phyloP scores from a whole-genome alignment of 768 basidiomycete species.

The Asterophora lycoperdoides region DNA sequence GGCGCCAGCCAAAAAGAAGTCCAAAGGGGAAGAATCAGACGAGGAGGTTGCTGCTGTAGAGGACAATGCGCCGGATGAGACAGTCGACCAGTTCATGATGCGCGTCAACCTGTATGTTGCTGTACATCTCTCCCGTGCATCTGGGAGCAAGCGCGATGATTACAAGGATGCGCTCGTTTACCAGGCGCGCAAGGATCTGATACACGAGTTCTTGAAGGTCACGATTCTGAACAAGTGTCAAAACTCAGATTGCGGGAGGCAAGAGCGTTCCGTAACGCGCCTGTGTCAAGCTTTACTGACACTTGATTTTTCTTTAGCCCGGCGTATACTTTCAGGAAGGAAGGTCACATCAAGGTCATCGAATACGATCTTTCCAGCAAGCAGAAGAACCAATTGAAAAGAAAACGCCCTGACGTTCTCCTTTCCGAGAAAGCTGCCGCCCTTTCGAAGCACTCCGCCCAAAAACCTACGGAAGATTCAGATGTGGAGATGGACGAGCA shows the following conservation, averaged over 20 bases:
- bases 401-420: constrained; percentile 77
- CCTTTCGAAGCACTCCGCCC: constrained; percentile 21
- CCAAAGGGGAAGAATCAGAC: constrained; percentile 30
- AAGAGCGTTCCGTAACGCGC: constrained; percentile 29
- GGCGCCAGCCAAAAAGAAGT: constrained; percentile 24
- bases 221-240: constrained; percentile 71
- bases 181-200: constrained; percentile 78
- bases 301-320: constrained; percentile 37
- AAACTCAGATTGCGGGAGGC: constrained; percentile 77
- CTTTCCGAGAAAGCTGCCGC: constrained; percentile 40
- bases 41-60: constrained; percentile 38
- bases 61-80: constrained; percentile 48
- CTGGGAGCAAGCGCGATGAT: constrained; percentile 64
- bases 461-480: constrained; percentile 30
- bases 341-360: constrained; percentile 90
- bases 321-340: constrained; percentile 88
- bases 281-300: constrained; percentile 2
- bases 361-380: constrained; percentile 85
- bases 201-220: constrained; percentile 74
- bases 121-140: constrained; percentile 44
- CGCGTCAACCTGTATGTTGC: constrained; percentile 65
- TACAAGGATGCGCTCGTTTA: constrained; percentile 90
- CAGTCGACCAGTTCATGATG: constrained; percentile 53
- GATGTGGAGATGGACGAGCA: constrained; percentile 50
- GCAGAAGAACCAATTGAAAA: constrained; percentile 58